Evolutionary conservation across 768 basidiomycete genomes (phyloP), one percentile per base, ranked within the genome.

Genomic region (Tulasnella sp.): DNA sequence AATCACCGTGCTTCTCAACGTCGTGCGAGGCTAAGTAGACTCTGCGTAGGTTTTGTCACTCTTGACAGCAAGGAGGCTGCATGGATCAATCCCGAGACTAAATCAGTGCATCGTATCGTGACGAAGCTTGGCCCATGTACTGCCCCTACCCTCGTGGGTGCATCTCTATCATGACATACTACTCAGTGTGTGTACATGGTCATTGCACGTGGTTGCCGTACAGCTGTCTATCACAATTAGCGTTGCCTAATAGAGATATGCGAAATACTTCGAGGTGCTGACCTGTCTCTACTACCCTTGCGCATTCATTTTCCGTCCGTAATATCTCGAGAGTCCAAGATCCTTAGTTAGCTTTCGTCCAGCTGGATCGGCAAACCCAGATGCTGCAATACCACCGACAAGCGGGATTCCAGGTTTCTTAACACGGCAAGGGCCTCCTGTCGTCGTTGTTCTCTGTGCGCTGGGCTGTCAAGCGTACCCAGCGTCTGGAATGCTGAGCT

Each of bases 91-190:
- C 83, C 90, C 5, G 73, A 67, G 35, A 88, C 86, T 14, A 84
- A 85, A 67, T 78, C 72, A 51, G 77, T 83, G 6, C 89, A 97
- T 69, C 82, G 72, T 65, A 91, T 99, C 61, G 76, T 90, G 55
- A 94, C 94, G 2, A 83, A 83, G 66, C 65, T 70, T 41, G 96
- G 93, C 12, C 74, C 86, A 27, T 93, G 89, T 67, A 64, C 80
- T 11, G 82, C 92, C 7, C 83, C 84, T 14, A 87, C 77, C 6
- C 76, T 94, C 42, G 75, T 91, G 53, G 94, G 90, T 4, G 94
- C 94, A 6, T 88, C 86, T n/a, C 69, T 99, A 64, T 96, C 93
- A 62, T 97, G n/a, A n/a, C n/a, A n/a, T n/a, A n/a, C n/a, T n/a
- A n/a, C n/a, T n/a, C n/a, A n/a, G n/a, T n/a, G n/a, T n/a, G n/a